Percentiles rank a stretch among this genome's conserved stretches.
Evolutionary conservation across 768 basidiomycete species (phyloP).

Genomic region (Coprinopsis marcescibilis): DNA sequence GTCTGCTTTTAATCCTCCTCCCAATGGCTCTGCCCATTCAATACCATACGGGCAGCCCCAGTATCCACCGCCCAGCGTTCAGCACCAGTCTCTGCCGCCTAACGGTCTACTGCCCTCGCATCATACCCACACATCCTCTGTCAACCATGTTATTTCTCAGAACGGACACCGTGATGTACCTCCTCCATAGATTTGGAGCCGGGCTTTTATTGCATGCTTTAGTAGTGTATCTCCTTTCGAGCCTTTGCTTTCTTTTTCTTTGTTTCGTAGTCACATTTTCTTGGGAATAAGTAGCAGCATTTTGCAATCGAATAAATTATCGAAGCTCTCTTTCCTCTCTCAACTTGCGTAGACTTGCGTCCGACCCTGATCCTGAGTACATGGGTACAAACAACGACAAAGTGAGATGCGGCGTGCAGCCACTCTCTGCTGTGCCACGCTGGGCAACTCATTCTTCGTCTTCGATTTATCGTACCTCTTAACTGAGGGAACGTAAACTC

Average conservation of each 20-base stretch:
- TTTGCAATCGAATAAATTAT: no score
- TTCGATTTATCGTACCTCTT: constrained; percentile 5
- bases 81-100: constrained; percentile 38
- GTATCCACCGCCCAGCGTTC: constrained; percentile 38
- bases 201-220: neutral
- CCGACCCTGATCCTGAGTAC: no score
- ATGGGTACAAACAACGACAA: no score
- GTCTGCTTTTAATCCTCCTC: constrained; percentile 41
- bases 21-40: constrained; percentile 42
- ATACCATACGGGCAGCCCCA: constrained; percentile 43
- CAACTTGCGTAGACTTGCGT: no score
- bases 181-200: neutral
- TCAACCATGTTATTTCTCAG: constrained; percentile 8
- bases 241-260: neutral
- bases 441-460: neutral
- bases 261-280: neutral
- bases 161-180: constrained; percentile 9
- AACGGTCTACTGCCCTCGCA: constrained; percentile 25
- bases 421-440: no score
- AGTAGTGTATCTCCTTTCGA: neutral
- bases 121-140: constrained; percentile 12
- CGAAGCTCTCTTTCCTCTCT: no score
- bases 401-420: no score
- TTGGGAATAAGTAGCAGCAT: no score
- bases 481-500: constrained; percentile 6